phyloP scores from a whole-genome alignment of 106 monocot species.

The Phalaenopsis aphrodite region DNA sequence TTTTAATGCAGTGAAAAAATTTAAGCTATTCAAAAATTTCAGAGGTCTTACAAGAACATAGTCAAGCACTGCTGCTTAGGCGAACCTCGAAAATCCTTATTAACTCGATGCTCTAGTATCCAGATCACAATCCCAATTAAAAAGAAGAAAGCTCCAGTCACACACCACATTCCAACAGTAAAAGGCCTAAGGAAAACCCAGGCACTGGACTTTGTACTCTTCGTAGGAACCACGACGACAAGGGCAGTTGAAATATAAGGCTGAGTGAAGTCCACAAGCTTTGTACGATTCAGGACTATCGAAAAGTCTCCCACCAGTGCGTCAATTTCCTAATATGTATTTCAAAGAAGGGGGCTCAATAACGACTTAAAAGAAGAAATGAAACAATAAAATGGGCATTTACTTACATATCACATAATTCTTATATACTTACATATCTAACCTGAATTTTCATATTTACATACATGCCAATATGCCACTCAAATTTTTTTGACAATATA shows the following conservation, averaged over 20 bases:
- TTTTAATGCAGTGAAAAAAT: not conserved
- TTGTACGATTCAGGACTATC: slow-evolving; percentile 40
- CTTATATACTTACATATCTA: no score
- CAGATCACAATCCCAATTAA: slow-evolving; percentile 59
- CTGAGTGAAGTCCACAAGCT: slow-evolving; percentile 68
- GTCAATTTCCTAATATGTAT: slow-evolving; percentile 32
- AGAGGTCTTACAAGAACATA: slow-evolving; percentile 39
- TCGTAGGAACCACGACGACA: slow-evolving; percentile 37
- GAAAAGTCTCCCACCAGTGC: slow-evolving; percentile 51
- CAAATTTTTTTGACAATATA: no score
- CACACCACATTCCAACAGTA: slow-evolving; percentile 51
- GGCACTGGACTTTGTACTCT: slow-evolving; percentile 27
- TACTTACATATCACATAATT: no score
- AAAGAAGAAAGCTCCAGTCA: slow-evolving; percentile 48
- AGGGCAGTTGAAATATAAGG: slow-evolving; percentile 47
- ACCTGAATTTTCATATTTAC: no score
- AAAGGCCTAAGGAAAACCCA: slow-evolving; percentile 75
- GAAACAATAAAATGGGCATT: not conserved
- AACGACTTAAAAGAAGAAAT: not conserved
- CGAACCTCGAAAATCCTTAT: slow-evolving; percentile 53
- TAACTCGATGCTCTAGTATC: slow-evolving; percentile 67
- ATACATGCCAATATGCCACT: no score
- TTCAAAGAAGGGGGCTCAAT: not conserved
- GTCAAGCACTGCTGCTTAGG: slow-evolving; percentile 43
- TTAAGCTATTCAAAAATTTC: not conserved